phyloP scores from a whole-genome alignment of 2,329 filamentous ascomycete species.

The Paecilomyces sp. region DNA sequence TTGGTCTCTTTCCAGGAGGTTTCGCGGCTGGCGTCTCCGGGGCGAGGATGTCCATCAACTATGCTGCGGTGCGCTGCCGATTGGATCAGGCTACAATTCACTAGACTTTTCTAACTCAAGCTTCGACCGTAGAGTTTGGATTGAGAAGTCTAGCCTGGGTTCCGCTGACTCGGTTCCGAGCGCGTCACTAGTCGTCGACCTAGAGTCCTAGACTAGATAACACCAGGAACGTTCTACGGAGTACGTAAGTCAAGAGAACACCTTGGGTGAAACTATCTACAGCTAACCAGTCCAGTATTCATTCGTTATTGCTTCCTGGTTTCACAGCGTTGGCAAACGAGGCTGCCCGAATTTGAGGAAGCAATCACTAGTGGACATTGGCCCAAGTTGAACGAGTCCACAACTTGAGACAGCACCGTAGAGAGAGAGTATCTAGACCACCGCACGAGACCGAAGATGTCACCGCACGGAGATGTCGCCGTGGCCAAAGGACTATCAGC shows the following conservation, averaged over 20 bases:
- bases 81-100: conserved; percentile 8
- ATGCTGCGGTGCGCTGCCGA: neutral
- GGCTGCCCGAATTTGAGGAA: neutral
- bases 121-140: neutral
- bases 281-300: neutral
- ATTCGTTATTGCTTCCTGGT: neutral
- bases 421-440: neutral
- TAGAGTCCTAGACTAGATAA: neutral
- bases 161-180: neutral
- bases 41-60: neutral
- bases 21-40: neutral
- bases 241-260: neutral
- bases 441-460: neutral
- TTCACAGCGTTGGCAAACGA: neutral
- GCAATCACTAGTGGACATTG: neutral
- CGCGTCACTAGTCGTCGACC: too few relatives aligned
- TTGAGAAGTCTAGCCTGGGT: neutral
- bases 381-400: neutral
- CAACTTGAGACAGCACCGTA: neutral
- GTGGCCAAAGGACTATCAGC: neutral
- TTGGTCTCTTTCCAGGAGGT: neutral
- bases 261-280: neutral
- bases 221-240: neutral
- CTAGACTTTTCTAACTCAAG: conserved; percentile 1
- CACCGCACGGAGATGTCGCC: neutral